Evolutionary conservation across 75 land plant genomes (phyloP).

Genomic region (Pinus taeda): DNA sequence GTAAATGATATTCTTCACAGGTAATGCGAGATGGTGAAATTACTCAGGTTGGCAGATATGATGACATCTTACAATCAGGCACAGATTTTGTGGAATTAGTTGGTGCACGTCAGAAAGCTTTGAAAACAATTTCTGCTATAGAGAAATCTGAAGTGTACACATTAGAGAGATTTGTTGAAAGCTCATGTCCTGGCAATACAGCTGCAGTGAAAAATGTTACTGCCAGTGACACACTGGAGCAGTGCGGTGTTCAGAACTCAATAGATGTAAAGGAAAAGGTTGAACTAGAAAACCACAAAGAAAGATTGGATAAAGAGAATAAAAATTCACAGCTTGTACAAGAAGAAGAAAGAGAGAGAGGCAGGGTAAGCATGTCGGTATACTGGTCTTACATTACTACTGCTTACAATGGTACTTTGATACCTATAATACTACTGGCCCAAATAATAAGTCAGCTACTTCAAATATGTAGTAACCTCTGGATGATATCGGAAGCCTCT

Average conservation of each 20-base stretch:
- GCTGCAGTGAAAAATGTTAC: neutral
- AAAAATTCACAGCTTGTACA: slow-evolving; percentile 18
- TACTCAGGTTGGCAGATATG: slow-evolving; percentile 34
- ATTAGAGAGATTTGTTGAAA: neutral
- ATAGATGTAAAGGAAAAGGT: slow-evolving; percentile 26
- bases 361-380: slow-evolving; percentile 55
- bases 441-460: slow-evolving; percentile 60
- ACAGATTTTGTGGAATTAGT: slow-evolving; percentile 42
- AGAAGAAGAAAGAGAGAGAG: slow-evolving; percentile 67
- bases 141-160: neutral
- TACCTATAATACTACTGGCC: slow-evolving; percentile 64
- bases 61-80: slow-evolving; percentile 25
- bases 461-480: slow-evolving; percentile 79
- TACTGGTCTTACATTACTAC: slow-evolving; percentile 62
- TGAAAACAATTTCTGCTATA: slow-evolving; percentile 11
- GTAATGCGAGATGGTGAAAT: no score
- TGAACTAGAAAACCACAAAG: neutral
- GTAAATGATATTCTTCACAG: no score
- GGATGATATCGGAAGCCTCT: slow-evolving; percentile 77
- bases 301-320: neutral
- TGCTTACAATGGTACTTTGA: slow-evolving; percentile 69
- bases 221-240: neutral
- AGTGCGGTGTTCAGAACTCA: neutral
- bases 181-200: neutral
- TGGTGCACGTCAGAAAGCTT: slow-evolving; percentile 33